Percentiles rank a stretch among this genome's conserved stretches.
Conservation (phyloP, 2,329 filamentous ascomycete species). For the Ceratocystis alfenasii region DNA sequence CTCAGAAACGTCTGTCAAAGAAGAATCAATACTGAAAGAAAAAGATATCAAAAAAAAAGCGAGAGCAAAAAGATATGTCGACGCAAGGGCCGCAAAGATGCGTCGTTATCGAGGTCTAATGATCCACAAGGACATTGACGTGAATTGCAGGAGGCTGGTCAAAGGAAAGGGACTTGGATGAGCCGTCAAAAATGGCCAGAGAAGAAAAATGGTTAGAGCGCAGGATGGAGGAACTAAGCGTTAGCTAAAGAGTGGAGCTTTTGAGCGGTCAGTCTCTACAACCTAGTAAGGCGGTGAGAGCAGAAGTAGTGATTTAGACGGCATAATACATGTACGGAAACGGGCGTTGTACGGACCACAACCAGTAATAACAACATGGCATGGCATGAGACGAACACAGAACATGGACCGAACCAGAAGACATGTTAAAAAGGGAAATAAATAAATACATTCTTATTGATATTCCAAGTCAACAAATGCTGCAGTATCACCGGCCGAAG, state of each 20-base stretch:
- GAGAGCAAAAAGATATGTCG: not conserved
- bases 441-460: not conserved
- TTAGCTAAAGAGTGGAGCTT: not conserved
- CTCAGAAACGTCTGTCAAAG: not conserved
- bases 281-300: not conserved
- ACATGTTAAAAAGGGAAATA: not conserved
- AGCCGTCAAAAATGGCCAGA: not conserved
- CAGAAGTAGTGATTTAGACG: not conserved
- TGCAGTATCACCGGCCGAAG: not conserved
- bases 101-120: not conserved
- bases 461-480: not conserved
- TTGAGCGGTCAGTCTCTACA: not conserved
- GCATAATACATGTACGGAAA: not conserved
- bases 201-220: not conserved
- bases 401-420: not conserved
- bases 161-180: constrained; percentile 1
- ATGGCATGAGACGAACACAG: no score
- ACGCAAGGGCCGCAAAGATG: constrained; percentile 2
- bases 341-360: no score
- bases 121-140: not conserved
- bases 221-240: not conserved
- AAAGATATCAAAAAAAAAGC: not conserved
- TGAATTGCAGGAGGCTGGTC: constrained; percentile 14
- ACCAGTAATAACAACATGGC: no score
- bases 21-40: not conserved